Evolutionary conservation across 176 grass and related monocot species (phyloP), one percentile per base, ranked within the genome.

Genomic region (Coix lacrymajobi): DNA sequence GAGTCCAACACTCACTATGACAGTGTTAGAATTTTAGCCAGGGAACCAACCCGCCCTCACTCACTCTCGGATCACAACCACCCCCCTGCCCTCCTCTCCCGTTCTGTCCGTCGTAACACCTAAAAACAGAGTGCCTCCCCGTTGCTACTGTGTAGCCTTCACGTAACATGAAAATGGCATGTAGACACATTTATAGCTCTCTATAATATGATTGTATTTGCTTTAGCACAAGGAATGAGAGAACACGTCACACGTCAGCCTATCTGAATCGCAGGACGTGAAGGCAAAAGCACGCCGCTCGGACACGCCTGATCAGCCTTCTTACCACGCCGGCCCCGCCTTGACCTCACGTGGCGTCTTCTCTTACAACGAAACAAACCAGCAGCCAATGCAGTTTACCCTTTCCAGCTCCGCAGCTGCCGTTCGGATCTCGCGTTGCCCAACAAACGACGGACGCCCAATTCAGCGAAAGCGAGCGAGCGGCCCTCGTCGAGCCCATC

Each of bases 321-420:
- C 2, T 71, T 44, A 26, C 37, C n/a, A 43, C n/a, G 4, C 24
- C 17, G 20, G 65, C 34, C 34, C 65, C 65, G 37, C 6, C n/a
- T 44, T 45, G 68, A 44, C 40, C n/a, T 45, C 69, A 71, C 38
- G 17, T 5, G 34, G 11, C 38, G 38, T 71, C 39, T 6, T 3
- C 8, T 45, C 14, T 45, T 32, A 52, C 44, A 48, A 17, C 69
- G 14, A 15, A 51, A 51, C 44, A 73, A 33, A 51, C 48, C 71
- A n/a, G 51, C 12, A 15, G 49, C 2, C 33, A 51, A 20, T 20
- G 16, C 48, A 51, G 48, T 51, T 22, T 78, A 3, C 58, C 38
- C 61, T 79, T 79, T 49, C 61, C 40, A 65, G 76, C 61, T 79
- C 62, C 62, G 20, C 61, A 36, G 45, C 62, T 13, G 78, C 4